A percentile compares a stretch with the other conserved stretches of the same genome.
These are phyloP conservation scores for Colletotrichum liaoningense DNA, from an alignment of 2,329 filamentous ascomycete genomes.

Conservation along the genomic window DNA sequence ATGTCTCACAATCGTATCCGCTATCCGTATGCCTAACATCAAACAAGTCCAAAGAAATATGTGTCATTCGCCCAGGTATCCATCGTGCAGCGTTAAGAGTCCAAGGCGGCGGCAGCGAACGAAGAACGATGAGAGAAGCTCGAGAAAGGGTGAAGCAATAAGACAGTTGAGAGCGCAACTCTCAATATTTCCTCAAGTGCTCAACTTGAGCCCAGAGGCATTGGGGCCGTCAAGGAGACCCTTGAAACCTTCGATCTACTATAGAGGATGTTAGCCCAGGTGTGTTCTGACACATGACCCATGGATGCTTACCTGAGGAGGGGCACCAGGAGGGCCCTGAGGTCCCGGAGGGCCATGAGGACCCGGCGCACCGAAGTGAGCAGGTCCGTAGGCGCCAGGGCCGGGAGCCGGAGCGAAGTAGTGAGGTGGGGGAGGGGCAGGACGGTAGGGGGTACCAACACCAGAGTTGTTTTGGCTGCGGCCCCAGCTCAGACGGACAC, in stretches of 20 bases:
- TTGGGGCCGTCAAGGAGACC: slow-evolving; percentile 8
- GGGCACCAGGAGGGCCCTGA: slow-evolving; percentile 51
- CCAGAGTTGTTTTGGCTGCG: slow-evolving; percentile 99
- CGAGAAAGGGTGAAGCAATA: slow-evolving; percentile 21
- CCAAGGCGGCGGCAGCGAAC: slow-evolving; percentile 30
- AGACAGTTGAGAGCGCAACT: slow-evolving; percentile 16
- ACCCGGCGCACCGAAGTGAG: slow-evolving; percentile 60
- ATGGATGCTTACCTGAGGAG: slow-evolving; percentile 37
- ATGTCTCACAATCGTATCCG: slow-evolving; percentile 36
- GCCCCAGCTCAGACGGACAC: slow-evolving; percentile 97
- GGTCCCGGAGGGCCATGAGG: slow-evolving; percentile 54
- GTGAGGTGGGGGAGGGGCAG: slow-evolving; percentile 77
- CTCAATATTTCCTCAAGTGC: not conserved
- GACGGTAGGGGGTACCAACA: slow-evolving; percentile 95
- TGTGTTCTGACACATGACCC: not conserved
- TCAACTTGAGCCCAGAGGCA: not conserved
- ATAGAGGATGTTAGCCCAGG: not conserved
- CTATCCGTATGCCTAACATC: slow-evolving; percentile 37
- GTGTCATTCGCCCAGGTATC: slow-evolving; percentile 35
- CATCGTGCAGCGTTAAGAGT: slow-evolving; percentile 34
- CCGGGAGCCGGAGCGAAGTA: slow-evolving; percentile 54
- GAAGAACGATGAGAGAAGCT: slow-evolving; percentile 25
- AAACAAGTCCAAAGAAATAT: slow-evolving; percentile 37
- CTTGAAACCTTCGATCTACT: slow-evolving; percentile 27
- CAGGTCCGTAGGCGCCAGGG: slow-evolving; percentile 58